phyloP scores from a whole-genome alignment of 2,329 filamentous ascomycete species.

The Colletotrichum euphorbiae region DNA sequence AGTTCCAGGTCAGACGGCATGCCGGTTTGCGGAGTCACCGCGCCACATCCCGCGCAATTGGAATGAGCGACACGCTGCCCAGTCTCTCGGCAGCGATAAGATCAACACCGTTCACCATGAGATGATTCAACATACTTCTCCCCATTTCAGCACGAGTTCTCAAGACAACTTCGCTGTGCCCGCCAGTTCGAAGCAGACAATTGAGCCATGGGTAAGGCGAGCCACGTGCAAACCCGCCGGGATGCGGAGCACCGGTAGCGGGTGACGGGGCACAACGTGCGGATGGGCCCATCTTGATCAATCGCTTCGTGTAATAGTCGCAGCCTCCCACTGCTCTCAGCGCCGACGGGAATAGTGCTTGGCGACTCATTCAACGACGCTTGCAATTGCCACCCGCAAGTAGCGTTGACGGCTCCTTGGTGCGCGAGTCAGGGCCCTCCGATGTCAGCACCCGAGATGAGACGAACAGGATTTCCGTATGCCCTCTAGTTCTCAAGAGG shows the following conservation, averaged over 20 bases:
- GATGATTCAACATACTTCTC: background rate
- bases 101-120: background rate
- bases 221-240: background rate
- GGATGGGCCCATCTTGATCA: conserved; percentile 27
- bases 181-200: background rate
- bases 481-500: background rate
- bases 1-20: conserved; percentile 3
- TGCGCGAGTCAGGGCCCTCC: conserved; percentile 30
- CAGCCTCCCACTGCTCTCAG: background rate
- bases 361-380: conserved; percentile 1
- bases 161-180: no score
- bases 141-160: no score
- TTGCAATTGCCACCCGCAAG: conserved; percentile 18
- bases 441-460: conserved; percentile 16
- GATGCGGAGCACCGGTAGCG: background rate
- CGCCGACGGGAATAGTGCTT: background rate
- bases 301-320: conserved; percentile 25
- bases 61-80: background rate
- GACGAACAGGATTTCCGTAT: conserved; percentile 27
- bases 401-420: background rate
- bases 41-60: conserved; percentile 22
- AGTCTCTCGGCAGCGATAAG: conserved; percentile 12
- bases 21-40: conserved; percentile 18
- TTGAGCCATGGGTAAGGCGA: conserved; percentile 21
- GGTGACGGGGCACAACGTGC: conserved; percentile 6